Percentiles rank a stretch among this genome's conserved stretches.
Evolutionary conservation across 2,329 filamentous ascomycete genomes (phyloP).

Genomic region (Davidsoniella eucalypti): DNA sequence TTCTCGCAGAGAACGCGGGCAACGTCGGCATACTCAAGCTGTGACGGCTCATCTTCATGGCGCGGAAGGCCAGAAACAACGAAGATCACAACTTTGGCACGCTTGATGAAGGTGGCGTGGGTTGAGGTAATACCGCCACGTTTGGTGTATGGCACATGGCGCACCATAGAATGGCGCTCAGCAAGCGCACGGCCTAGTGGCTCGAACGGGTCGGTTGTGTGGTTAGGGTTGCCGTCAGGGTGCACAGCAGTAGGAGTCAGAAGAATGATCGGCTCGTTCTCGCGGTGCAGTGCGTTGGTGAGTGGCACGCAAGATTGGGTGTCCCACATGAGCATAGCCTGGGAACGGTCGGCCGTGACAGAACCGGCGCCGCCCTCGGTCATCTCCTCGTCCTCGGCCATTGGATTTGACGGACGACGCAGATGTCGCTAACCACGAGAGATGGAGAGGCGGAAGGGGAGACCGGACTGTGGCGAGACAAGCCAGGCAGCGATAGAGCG

Average conservation of each 20-base stretch:
- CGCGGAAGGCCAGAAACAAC: conserved; percentile 35
- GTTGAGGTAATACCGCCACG: conserved; percentile 45
- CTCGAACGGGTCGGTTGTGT: conserved; percentile 53
- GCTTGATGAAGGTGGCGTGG: conserved; percentile 45
- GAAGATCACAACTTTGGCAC: conserved; percentile 43
- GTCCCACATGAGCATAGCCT: conserved; percentile 24
- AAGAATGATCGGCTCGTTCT: conserved; percentile 41
- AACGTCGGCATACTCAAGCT: conserved; percentile 33
- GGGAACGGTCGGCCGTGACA: conserved; percentile 9
- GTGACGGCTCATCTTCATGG: conserved; percentile 30
- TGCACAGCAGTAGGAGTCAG: conserved; percentile 40
- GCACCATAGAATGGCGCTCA: conserved; percentile 40
- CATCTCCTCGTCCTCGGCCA: conserved; percentile 12
- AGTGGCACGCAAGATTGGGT: conserved; percentile 31
- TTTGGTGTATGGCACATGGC: conserved; percentile 56
- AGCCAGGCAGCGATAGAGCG: background rate
- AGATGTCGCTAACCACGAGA: background rate
- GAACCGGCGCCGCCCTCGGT: conserved; percentile 10
- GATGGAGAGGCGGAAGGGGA: background rate
- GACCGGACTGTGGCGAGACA: background rate
- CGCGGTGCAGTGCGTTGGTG: conserved; percentile 24
- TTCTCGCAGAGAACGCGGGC: conserved; percentile 26
- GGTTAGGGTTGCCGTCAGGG: conserved; percentile 24
- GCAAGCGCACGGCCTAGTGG: conserved; percentile 48
- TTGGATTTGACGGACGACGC: background rate